phyloP scores from a whole-genome alignment of 768 basidiomycete genomes.

The Collybiopsis confluens region DNA sequence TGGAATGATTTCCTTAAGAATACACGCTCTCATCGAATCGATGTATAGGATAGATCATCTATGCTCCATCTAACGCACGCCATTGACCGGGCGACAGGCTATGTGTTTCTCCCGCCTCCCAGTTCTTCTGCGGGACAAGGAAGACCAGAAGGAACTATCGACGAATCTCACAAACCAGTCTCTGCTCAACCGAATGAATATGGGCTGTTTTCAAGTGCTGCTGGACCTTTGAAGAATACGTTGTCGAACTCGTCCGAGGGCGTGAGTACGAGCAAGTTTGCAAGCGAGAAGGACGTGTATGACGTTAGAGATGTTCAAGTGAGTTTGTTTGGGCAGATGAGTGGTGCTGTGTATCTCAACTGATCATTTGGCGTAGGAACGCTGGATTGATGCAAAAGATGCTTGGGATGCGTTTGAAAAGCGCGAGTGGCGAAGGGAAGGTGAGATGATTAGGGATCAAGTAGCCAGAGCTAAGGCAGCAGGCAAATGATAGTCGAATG shows the following conservation, averaged over 20 bases:
- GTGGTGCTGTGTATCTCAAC: neutral
- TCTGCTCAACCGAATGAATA: slow-evolving; percentile 59
- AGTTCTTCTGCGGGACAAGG: slow-evolving; percentile 23
- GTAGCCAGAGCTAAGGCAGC: slow-evolving; percentile 22
- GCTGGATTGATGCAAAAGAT: slow-evolving; percentile 87
- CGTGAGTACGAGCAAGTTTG: neutral
- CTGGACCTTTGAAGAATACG: slow-evolving; percentile 37
- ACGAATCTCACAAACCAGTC: slow-evolving; percentile 30
- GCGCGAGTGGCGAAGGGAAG: slow-evolving; percentile 73
- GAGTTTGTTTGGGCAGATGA: neutral
- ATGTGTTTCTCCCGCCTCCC: slow-evolving; percentile 69
- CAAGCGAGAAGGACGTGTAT: slow-evolving; percentile 17
- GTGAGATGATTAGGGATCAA: slow-evolving; percentile 48
- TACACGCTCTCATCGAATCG: neutral
- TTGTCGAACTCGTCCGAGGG: neutral
- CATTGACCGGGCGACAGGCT: slow-evolving; percentile 91
- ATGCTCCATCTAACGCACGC: slow-evolving; percentile 84
- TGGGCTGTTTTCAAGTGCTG: slow-evolving; percentile 63
- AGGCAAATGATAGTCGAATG: neutral
- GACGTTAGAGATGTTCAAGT: slow-evolving; percentile 58
- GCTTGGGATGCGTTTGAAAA: slow-evolving; percentile 81
- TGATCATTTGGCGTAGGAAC: slow-evolving; percentile 52
- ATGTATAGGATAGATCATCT: slow-evolving; percentile 86
- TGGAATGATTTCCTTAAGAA: neutral
- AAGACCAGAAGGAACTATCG: slow-evolving; percentile 23